A percentile compares a stretch with the other conserved stretches of the same genome.
Evolutionary conservation across 176 grass and related monocot genomes (phyloP).

Genomic region (Triticum dicoccoides): DNA sequence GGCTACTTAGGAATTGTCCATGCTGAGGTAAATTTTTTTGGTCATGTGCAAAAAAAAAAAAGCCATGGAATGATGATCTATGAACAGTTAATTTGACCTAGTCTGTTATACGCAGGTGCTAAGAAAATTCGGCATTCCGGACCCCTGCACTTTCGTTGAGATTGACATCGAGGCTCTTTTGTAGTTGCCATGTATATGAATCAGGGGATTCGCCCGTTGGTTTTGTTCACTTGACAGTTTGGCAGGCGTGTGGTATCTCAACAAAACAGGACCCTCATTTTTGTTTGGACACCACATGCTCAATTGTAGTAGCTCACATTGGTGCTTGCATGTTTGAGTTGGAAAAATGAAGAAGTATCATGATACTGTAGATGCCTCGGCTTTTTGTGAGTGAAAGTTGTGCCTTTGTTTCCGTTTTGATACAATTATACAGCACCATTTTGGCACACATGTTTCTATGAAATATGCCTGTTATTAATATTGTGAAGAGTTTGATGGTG

Average conservation of each 20-base stretch:
- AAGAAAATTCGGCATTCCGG: slow-evolving; percentile 82
- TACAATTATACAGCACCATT: background rate
- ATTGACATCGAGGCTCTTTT: slow-evolving; percentile 77
- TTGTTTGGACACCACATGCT: background rate
- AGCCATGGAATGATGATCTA: background rate
- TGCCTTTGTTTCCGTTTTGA: background rate
- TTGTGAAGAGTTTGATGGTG: background rate
- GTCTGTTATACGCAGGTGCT: slow-evolving; percentile 53
- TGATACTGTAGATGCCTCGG: background rate
- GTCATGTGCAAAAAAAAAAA: background rate
- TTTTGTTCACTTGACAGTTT: slow-evolving; percentile 6
- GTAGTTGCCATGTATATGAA: slow-evolving; percentile 26
- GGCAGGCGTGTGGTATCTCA: background rate
- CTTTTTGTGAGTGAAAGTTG: background rate
- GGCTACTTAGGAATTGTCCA: slow-evolving; percentile 87
- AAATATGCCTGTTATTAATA: background rate
- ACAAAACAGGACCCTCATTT: background rate
- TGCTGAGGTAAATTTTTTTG: slow-evolving; percentile 55
- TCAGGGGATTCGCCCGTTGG: background rate
- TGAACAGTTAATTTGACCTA: background rate
- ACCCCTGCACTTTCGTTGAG: slow-evolving; percentile 87
- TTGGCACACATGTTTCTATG: background rate
- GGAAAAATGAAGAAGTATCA: background rate
- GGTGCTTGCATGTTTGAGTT: background rate
- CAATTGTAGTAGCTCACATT: background rate